Conservation (phyloP, 1,284 basidiomycete species). For the Mycena sp. region DNA sequence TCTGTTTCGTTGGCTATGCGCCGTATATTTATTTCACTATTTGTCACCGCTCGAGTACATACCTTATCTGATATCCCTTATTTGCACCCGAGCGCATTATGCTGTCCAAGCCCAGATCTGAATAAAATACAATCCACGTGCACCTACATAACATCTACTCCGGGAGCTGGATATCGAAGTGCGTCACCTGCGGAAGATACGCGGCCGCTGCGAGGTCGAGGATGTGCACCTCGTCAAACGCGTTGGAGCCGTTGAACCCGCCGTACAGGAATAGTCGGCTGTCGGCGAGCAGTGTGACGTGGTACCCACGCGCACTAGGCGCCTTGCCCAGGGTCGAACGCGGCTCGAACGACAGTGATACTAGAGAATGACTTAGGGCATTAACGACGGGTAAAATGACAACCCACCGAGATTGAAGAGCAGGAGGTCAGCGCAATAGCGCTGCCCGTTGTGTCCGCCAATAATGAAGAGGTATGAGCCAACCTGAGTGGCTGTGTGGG, state of each 20-base stretch:
- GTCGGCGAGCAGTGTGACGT: constrained; percentile 84
- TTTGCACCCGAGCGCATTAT: too few relatives aligned
- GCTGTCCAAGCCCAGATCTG: too few relatives aligned
- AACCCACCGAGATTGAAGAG: constrained; percentile 85
- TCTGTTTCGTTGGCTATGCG: too few relatives aligned
- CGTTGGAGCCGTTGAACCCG: constrained; percentile 84
- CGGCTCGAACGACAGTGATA: constrained; percentile 38
- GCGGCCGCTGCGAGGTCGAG: constrained; percentile 89
- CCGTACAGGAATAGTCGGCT: constrained; percentile 88
- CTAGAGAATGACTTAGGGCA: not conserved
- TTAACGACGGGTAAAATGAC: not conserved
- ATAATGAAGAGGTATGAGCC: constrained; percentile 93
- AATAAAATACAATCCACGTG: too few relatives aligned
- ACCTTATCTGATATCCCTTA: too few relatives aligned
- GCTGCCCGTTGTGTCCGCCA: constrained; percentile 86
- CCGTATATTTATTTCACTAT: too few relatives aligned
- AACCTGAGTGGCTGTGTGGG: constrained; percentile 90
- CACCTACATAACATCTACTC: constrained; percentile 12
- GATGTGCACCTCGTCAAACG: constrained; percentile 87
- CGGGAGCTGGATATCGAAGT: constrained; percentile 65
- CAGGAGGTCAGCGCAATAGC: constrained; percentile 84
- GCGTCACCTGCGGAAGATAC: constrained; percentile 93
- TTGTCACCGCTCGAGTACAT: too few relatives aligned
- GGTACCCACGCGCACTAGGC: constrained; percentile 84
- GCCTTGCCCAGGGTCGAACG: constrained; percentile 72